Evolutionary conservation across 2,329 filamentous ascomycete genomes (phyloP).

Genomic region (Colletotrichum kahawae): DNA sequence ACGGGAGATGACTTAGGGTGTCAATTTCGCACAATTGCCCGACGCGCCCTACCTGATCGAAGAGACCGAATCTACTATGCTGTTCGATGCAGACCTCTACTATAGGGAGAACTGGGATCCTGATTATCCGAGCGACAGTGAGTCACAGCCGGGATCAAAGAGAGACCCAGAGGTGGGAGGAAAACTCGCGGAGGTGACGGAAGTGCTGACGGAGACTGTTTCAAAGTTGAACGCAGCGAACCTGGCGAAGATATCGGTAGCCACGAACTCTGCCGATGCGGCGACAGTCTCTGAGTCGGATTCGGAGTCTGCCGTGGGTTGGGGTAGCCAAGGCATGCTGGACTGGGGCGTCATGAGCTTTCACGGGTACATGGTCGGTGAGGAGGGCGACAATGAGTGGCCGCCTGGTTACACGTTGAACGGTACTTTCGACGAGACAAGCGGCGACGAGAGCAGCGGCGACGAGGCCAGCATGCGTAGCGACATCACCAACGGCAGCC

Average conservation of each 20-base stretch:
- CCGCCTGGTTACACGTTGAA: background rate
- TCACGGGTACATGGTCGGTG: background rate
- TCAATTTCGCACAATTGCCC: conserved; percentile 37
- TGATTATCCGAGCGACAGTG: background rate
- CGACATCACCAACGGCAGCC: background rate
- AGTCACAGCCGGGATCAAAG: background rate
- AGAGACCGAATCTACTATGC: background rate
- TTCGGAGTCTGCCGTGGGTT: background rate
- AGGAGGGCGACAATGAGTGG: background rate
- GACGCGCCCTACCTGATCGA: conserved; percentile 32
- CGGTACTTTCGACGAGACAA: background rate
- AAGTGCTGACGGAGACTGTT: background rate
- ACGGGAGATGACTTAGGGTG: conserved; percentile 51
- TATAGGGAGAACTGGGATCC: background rate
- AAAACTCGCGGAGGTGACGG: background rate
- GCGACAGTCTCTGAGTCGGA: background rate
- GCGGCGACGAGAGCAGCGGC: background rate
- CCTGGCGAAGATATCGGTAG: background rate
- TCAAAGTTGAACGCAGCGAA: background rate
- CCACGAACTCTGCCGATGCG: background rate
- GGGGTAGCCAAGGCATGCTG: background rate
- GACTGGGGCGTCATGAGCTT: conserved; percentile 9
- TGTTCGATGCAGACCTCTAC: background rate
- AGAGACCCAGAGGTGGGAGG: background rate
- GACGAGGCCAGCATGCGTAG: background rate